These are phyloP conservation scores for Salix purpurea DNA, from an alignment of 345 rosid genomes.

Conservation along the genomic window DNA sequence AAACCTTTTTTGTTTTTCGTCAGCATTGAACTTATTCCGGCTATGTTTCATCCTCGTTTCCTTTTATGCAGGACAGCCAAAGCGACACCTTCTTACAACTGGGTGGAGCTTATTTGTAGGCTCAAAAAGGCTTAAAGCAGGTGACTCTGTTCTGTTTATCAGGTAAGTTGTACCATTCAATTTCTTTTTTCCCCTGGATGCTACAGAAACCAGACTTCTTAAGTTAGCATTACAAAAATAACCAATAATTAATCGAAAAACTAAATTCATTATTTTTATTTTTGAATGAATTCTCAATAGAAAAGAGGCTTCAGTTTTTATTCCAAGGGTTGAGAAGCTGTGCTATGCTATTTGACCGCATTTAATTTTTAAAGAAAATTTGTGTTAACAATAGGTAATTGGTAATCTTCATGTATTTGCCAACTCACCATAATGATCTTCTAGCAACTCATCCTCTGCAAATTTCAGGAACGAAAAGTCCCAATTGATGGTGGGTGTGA, in stretches of 20 bases:
- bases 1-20: too few species aligned
- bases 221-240: background rate
- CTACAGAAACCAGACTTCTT: background rate
- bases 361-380: background rate
- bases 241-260: background rate
- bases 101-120: slow-evolving; percentile 99
- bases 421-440: background rate
- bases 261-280: background rate
- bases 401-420: background rate
- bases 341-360: too few species aligned
- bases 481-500: slow-evolving; percentile 83
- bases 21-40: background rate
- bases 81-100: slow-evolving; percentile 92
- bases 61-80: slow-evolving; percentile 80
- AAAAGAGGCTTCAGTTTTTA: background rate
- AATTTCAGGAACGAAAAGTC: slow-evolving; percentile 87
- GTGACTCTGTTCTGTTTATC: slow-evolving; percentile 92
- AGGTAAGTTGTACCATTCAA: slow-evolving; percentile 38
- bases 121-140: slow-evolving; percentile 91
- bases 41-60: slow-evolving; percentile 1
- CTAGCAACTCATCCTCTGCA: background rate
- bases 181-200: background rate
- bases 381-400: background rate
- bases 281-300: background rate
- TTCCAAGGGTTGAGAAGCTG: background rate